Evolutionary conservation across 1,284 basidiomycete species (phyloP).

Genomic region (Puccinia horiana): DNA sequence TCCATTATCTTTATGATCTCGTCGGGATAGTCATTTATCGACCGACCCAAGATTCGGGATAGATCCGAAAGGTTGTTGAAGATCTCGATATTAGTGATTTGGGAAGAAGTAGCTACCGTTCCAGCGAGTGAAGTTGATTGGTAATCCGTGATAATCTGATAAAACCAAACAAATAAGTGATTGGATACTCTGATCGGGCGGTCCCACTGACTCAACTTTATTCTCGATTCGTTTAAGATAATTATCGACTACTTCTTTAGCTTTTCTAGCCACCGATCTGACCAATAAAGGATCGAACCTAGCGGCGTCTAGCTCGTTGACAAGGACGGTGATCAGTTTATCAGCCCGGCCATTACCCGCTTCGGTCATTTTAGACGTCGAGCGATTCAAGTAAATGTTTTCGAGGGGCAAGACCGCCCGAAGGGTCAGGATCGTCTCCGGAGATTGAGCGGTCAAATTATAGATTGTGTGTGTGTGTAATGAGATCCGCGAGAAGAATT

Average conservation of each 20-base stretch:
- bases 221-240: constrained; percentile 68
- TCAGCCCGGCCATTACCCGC: constrained; percentile 67
- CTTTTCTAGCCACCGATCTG: constrained; percentile 73
- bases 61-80: constrained; percentile 77
- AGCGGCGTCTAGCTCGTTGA: constrained; percentile 88
- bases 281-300: constrained; percentile 87
- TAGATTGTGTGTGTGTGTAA: constrained; percentile 93
- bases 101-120: constrained; percentile 74
- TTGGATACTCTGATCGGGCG: neutral
- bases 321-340: constrained; percentile 72
- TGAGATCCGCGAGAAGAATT: constrained; percentile 90
- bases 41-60: constrained; percentile 69
- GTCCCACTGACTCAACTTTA: constrained; percentile 63
- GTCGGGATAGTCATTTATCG: constrained; percentile 72
- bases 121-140: constrained; percentile 74
- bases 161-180: neutral
- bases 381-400: constrained; percentile 78
- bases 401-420: constrained; percentile 80
- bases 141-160: constrained; percentile 73
- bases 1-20: constrained; percentile 67
- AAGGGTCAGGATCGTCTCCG: constrained; percentile 84
- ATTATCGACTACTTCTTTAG: constrained; percentile 68
- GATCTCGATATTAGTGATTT: constrained; percentile 72
- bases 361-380: constrained; percentile 76
- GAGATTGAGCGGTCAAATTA: constrained; percentile 58